Percentiles rank a stretch among this genome's conserved stretches.
Conservation (phyloP, 2,329 filamentous ascomycete genomes). For the Penicillium olsonii region DNA sequence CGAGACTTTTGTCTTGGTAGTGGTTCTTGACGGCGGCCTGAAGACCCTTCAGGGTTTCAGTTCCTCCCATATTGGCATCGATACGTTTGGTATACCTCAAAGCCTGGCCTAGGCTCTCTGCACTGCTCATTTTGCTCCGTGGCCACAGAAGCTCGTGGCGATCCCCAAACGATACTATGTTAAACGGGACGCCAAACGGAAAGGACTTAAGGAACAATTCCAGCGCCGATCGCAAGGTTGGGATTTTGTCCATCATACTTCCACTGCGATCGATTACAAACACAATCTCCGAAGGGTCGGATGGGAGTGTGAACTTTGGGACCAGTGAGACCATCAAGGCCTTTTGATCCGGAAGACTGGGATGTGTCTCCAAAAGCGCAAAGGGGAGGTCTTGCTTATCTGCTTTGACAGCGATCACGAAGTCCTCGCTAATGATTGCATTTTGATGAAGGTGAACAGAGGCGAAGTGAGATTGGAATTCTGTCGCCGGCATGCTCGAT, state of each 20-base stretch:
- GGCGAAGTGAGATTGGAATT: slow-evolving; percentile 11
- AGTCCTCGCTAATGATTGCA: slow-evolving; percentile 11
- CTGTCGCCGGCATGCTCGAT: slow-evolving; percentile 10
- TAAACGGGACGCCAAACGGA: slow-evolving; percentile 65
- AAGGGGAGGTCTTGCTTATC: slow-evolving; percentile 9
- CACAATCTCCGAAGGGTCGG: slow-evolving; percentile 17
- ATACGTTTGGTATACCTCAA: slow-evolving; percentile 47
- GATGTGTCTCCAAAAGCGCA: slow-evolving; percentile 12
- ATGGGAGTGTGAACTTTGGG: slow-evolving; percentile 6
- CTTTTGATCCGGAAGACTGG: slow-evolving; percentile 5
- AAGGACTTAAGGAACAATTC: slow-evolving; percentile 67
- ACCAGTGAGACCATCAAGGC: slow-evolving; percentile 16
- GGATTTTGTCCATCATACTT: slow-evolving; percentile 47
- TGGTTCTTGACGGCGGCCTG: slow-evolving; percentile 47
- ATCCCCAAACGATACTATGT: slow-evolving; percentile 68
- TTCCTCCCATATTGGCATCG: slow-evolving; percentile 54
- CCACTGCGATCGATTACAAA: slow-evolving; percentile 22
- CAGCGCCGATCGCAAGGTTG: slow-evolving; percentile 57
- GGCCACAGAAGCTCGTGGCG: slow-evolving; percentile 50
- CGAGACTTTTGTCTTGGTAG: slow-evolving; percentile 50
- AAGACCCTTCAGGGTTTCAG: slow-evolving; percentile 53
- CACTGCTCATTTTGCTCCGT: slow-evolving; percentile 50
- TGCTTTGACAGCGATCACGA: slow-evolving; percentile 12
- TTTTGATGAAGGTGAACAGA: slow-evolving; percentile 12
- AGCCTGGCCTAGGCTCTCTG: slow-evolving; percentile 48